A percentile compares a stretch with the other conserved stretches of the same genome.
Conservation (phyloP, 2,329 filamentous ascomycete genomes). For the Onygena corvina region DNA sequence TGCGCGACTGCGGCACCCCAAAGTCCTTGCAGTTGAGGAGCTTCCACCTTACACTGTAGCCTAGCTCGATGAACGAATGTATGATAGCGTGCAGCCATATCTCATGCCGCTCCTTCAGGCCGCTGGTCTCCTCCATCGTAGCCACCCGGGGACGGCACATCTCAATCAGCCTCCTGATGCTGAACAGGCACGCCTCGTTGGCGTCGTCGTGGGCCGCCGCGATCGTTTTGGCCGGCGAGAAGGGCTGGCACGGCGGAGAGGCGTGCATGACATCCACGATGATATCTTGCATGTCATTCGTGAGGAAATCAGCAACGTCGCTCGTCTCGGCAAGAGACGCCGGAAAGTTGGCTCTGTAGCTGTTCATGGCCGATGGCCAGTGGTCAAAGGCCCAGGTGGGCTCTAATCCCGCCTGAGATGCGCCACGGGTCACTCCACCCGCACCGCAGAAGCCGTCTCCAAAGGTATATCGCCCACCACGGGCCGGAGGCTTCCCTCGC, state of each 20-base stretch:
- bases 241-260: conserved; percentile 66
- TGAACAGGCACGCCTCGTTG: conserved; percentile 50
- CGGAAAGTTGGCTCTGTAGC: conserved; percentile 50
- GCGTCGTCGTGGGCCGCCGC: conserved; percentile 47
- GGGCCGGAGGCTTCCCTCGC: conserved; percentile 15
- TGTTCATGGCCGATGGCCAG: conserved; percentile 43
- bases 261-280: conserved; percentile 59
- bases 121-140: conserved; percentile 69
- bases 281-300: conserved; percentile 22
- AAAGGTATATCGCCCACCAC: conserved; percentile 44
- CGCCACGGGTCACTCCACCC: conserved; percentile 58
- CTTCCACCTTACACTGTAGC: conserved; percentile 61
- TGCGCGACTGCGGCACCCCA: conserved; percentile 40
- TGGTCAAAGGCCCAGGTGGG: conserved; percentile 55
- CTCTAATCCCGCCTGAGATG: conserved; percentile 45
- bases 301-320: conserved; percentile 38
- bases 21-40: conserved; percentile 42
- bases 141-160: conserved; percentile 53
- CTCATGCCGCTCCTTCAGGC: conserved; percentile 46
- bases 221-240: conserved; percentile 58
- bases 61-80: conserved; percentile 49
- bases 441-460: conserved; percentile 63
- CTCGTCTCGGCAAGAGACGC: conserved; percentile 24
- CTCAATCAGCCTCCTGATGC: conserved; percentile 42
- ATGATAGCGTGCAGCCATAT: conserved; percentile 50